Evolutionary conservation across 192 early-diverging fungal genomes (phyloP), one percentile per base, ranked within the genome.

Genomic region (Polychytrium aggregatum): DNA sequence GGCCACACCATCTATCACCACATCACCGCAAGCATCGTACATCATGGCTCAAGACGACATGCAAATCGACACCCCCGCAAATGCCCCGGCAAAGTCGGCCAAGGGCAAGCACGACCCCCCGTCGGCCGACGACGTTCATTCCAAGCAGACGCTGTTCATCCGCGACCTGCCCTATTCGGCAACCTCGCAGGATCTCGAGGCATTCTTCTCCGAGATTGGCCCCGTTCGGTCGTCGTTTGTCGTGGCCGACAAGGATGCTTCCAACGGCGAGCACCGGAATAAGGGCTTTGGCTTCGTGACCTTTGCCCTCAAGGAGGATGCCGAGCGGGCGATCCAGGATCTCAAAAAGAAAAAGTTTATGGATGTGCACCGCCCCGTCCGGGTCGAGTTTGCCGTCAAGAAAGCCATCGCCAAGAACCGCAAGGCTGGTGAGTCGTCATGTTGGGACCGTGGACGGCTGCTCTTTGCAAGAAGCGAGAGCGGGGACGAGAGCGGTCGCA

Each of bases 231-330:
- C 84, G 26, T 91, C 88, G 56, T 97, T 95, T 59, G 86, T 92
- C 33, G 88, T 96, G 1, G 57, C 60, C 9, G 82, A 82, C 51
- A 73, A 68, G 42, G 48, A 59, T 6, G 52, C 54, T 11, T 58
- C 26, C 30, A 56, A 56, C 26, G 63, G 29, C 11, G 67, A 71
- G 25, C 67, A 68, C 18, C 62, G 64, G 47, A 90, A 90, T 63
- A 84, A 78, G 37, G 93, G 93, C 6, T 95, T 78, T 65, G 93
- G 93, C 16, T 97, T 87, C 64, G 92, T 97, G 4, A 81, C 88
- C 53, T 97, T 81, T 57, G 84, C 81, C 1, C 43, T 88, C 27
- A 62, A 69, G 21, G 83, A 87, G 36, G 88, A 90, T 65, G 87
- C 90, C 1, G 63, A 75, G 25, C 67, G 74, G 22, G 93, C 93